Evolutionary conservation across 306 rosid genomes (phyloP).

Genomic region (Lablab purpureus): DNA sequence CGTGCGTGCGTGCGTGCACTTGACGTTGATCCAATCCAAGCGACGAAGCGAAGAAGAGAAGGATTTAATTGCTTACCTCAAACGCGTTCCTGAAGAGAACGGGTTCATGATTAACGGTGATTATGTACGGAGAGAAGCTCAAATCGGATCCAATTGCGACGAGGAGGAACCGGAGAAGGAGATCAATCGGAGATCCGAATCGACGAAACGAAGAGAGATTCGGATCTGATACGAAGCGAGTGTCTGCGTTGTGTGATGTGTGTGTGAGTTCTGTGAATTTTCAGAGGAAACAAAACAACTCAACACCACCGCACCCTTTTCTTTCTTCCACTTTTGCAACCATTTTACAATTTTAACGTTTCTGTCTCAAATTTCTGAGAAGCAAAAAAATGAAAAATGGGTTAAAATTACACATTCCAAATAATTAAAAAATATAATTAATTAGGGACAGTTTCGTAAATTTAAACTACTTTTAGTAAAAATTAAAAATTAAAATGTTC

Average conservation of each 20-base stretch:
- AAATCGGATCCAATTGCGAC: slow-evolving; percentile 62
- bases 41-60: slow-evolving; percentile 25
- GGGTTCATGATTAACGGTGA: slow-evolving; percentile 84
- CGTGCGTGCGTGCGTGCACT: not conserved
- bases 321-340: slow-evolving; percentile 40
- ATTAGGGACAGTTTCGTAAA: slow-evolving; percentile 6
- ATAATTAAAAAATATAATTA: not conserved
- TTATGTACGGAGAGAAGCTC: slow-evolving; percentile 49
- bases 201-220: slow-evolving; percentile 48
- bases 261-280: slow-evolving; percentile 33
- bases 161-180: slow-evolving; percentile 39
- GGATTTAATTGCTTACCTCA: slow-evolving; percentile 67
- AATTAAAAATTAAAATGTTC: not conserved
- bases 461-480: not conserved
- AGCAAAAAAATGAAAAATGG: not conserved
- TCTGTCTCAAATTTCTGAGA: slow-evolving; percentile 29
- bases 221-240: slow-evolving; percentile 76
- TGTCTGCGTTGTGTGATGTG: slow-evolving; percentile 7
- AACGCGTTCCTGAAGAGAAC: slow-evolving; percentile 96
- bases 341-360: slow-evolving; percentile 48
- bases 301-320: slow-evolving; percentile 42
- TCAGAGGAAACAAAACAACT: slow-evolving; percentile 40
- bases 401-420: not conserved
- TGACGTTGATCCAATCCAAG: slow-evolving; percentile 44
- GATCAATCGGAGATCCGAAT: slow-evolving; percentile 69